These are phyloP conservation scores for Gynandropsis gynandra DNA, from an alignment of 345 rosid genomes.

Conservation along the genomic window DNA sequence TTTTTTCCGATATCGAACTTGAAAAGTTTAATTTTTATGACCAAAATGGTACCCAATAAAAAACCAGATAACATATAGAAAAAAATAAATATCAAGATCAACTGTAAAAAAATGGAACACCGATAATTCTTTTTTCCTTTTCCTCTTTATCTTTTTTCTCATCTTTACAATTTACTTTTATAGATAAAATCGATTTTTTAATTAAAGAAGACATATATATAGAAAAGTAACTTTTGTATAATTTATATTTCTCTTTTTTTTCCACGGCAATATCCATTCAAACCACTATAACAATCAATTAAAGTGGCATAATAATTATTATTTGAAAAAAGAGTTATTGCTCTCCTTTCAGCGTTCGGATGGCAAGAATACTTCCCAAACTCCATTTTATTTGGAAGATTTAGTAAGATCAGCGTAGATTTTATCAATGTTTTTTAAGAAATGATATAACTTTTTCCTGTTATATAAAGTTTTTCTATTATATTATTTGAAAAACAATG, in stretches of 20 bases:
- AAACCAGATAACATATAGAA: conserved; percentile 20
- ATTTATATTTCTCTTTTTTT: conserved; percentile 2
- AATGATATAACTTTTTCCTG: no score
- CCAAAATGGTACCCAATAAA: conserved; percentile 22
- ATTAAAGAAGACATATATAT: neutral
- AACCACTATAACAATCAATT: conserved; percentile 1
- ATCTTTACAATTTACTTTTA: conserved; percentile 25
- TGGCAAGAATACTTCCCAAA: no score
- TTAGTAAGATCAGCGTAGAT: no score
- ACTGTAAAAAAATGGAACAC: conserved; percentile 20
- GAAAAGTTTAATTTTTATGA: conserved; percentile 26
- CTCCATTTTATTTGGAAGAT: no score
- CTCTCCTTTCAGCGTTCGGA: no score
- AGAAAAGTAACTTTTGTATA: conserved; percentile 7
- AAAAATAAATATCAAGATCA: conserved; percentile 23
- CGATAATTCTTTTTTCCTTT: conserved; percentile 22
- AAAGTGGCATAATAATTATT: neutral
- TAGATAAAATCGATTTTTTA: conserved; percentile 8
- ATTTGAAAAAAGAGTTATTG: no score
- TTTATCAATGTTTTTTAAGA: no score
- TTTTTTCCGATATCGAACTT: neutral
- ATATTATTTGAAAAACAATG: no score
- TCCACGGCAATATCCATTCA: conserved; percentile 18
- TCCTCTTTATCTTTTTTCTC: conserved; percentile 20
- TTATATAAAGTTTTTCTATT: no score